phyloP scores from a whole-genome alignment of 73 alveolate genomes.

The Paramecium sexaurelia region DNA sequence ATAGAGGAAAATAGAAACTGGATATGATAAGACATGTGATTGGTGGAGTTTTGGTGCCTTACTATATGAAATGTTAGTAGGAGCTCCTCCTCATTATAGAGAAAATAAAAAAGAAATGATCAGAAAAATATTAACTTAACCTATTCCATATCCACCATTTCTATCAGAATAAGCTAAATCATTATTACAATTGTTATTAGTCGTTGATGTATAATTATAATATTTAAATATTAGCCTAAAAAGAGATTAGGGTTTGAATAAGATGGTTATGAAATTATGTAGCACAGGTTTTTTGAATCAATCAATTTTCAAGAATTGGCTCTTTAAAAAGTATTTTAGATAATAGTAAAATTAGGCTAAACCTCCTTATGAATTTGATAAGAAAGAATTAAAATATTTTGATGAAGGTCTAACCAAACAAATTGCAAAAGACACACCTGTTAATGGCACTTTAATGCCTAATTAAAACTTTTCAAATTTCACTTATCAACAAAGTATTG shows the following conservation, averaged over 20 bases:
- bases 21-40: conserved; percentile 69
- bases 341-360: conserved; percentile 17
- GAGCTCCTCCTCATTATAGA: conserved; percentile 66
- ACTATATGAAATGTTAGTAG: conserved; percentile 66
- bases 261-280: conserved; percentile 67
- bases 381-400: conserved; percentile 27
- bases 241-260: conserved; percentile 70
- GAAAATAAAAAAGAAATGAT: conserved; percentile 60
- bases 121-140: conserved; percentile 17
- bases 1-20: conserved; percentile 44
- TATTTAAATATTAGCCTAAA: background rate
- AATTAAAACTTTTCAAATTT: background rate
- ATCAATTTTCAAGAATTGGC: conserved; percentile 63
- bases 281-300: conserved; percentile 59
- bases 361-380: conserved; percentile 55
- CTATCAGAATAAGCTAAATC: conserved; percentile 45
- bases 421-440: background rate
- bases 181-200: conserved; percentile 10
- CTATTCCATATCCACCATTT: conserved; percentile 46
- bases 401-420: background rate
- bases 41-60: conserved; percentile 74
- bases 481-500: background rate
- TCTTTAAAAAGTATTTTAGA: conserved; percentile 63
- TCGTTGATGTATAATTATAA: conserved; percentile 39
- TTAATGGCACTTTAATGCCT: background rate